These are phyloP conservation scores for Ascochyta rabiei DNA, from an alignment of 2,329 filamentous ascomycete genomes.

Conservation along the genomic window DNA sequence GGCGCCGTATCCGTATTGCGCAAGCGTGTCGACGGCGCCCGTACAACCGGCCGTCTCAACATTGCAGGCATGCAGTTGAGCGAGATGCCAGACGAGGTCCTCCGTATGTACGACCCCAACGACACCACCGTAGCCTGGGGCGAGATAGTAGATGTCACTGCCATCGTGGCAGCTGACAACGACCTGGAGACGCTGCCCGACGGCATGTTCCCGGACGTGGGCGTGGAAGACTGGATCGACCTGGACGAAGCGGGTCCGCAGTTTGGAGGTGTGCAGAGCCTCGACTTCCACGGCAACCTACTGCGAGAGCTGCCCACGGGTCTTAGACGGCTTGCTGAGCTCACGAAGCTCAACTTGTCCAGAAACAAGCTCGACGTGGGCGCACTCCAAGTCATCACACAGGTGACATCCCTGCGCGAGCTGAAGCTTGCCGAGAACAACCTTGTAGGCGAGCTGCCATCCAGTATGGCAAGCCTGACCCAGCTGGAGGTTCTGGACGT, in stretches of 20 bases:
- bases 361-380: constrained; percentile 80
- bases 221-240: constrained; percentile 59
- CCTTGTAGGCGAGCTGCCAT: constrained; percentile 56
- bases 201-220: constrained; percentile 75
- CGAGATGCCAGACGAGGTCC: constrained; percentile 79
- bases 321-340: constrained; percentile 70
- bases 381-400: constrained; percentile 73
- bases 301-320: constrained; percentile 76
- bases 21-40: constrained; percentile 73
- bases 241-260: constrained; percentile 72
- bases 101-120: constrained; percentile 82
- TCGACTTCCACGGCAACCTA: constrained; percentile 87
- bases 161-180: constrained; percentile 88
- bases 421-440: constrained; percentile 69
- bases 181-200: constrained; percentile 78
- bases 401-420: constrained; percentile 75
- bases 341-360: constrained; percentile 84
- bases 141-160: constrained; percentile 84
- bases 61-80: constrained; percentile 83
- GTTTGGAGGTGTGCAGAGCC: constrained; percentile 78
- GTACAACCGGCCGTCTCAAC: constrained; percentile 81
- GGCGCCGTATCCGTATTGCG: constrained; percentile 71
- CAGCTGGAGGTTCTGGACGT: constrained; percentile 82
- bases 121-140: constrained; percentile 77
- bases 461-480: constrained; percentile 66